Evolutionary conservation across 1,284 basidiomycete species (phyloP), one percentile per base, ranked within the genome.

Genomic region (Ustilago tritici): DNA sequence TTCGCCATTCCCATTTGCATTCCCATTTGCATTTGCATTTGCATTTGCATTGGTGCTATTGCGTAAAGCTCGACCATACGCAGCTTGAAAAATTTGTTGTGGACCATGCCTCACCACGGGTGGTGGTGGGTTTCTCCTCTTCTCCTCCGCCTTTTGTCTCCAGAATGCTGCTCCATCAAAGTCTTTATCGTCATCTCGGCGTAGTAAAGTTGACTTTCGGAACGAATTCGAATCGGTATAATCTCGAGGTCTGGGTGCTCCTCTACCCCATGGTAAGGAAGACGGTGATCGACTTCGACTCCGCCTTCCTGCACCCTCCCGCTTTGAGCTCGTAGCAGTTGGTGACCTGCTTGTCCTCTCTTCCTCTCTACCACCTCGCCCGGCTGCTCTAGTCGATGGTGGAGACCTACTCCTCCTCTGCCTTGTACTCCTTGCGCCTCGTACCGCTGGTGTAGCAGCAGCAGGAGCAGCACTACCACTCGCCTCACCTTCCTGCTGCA

Each of bases 151-250:
- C 50, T 55, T 68, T 28, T 57, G 46, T 2, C 65, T 61, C 74
- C 74, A 76, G 46, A 41, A 69, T 12, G 59, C 41, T 28, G 58
- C 59, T 19, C 69, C 69, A 28, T 76, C 68, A 47, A 69, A 66
- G 17, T 52, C 49, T 14, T 61, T 50, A n/a, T 56, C 63, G 12
- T 55, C 57, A 10, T 55, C 43, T 11, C 46, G 38, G 5, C 60
- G 49, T 28, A 12, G n/a, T 10, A 23, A 17, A 9, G 43, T 43
- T 32, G 69, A 65, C n/a, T 56, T 49, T 5, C 35, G 23, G 49
- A 55, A 65, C 4, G 69, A 60, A 23, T 58, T 56, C n/a, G 55
- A 31, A 19, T 59, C 61, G 46, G 50, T 61, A 28, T 61, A 57
- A 23, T 66, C 64, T 15, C 69, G 49, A 14, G 49, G 49, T 50